Evolutionary conservation across 805 yeast species (phyloP), one percentile per base, ranked within the genome.

Genomic region (Saturnispora ahearnii): DNA sequence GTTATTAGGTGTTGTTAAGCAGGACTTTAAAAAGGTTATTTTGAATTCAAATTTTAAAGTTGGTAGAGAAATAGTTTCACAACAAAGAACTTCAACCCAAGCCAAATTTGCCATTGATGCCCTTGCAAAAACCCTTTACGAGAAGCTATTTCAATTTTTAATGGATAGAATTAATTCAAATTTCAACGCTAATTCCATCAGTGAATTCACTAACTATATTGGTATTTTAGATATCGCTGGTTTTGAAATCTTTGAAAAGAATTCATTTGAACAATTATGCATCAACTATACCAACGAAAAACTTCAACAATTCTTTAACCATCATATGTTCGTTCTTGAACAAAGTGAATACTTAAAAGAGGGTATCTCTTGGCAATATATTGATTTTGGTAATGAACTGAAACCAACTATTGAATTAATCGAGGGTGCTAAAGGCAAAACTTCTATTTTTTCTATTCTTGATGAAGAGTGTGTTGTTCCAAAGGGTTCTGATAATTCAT

Each of bases 401-500:
- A 96, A 91, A 62, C 95, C 95, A 26, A 91, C 99, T 0, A 93
- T 93, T 46, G 95, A 90, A 58, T 71, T 93, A 50, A 90, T 93
- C 48, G 99, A 93, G 67, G 82, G 63, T 57, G 72, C 68, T 58
- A 60, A 40, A 72, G 75, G 53, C 82, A 45, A 52, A 29, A 76
- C 88, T 66, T 96, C 97, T 46, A 75, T 93, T 13, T 78, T 93
- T 50, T 84, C 96, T 11, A 74, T 90, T 24, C 72, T 93, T 44
- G 95, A 93, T 62, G 99, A 93, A 65, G 98, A 93, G 62, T 91
- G 97, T 55, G 85, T 93, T 28, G 84, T 93, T 64, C 98, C 98
- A 12, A 87, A 84, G 57, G 86, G 96, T 0, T 77, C 87, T 0
- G 98, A 93, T 62, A 68, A 72, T 44, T 75, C 95, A 0, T 93